Evolutionary conservation across 148 eudicot genomes (phyloP).

Genomic region (Nyssa sinensis): DNA sequence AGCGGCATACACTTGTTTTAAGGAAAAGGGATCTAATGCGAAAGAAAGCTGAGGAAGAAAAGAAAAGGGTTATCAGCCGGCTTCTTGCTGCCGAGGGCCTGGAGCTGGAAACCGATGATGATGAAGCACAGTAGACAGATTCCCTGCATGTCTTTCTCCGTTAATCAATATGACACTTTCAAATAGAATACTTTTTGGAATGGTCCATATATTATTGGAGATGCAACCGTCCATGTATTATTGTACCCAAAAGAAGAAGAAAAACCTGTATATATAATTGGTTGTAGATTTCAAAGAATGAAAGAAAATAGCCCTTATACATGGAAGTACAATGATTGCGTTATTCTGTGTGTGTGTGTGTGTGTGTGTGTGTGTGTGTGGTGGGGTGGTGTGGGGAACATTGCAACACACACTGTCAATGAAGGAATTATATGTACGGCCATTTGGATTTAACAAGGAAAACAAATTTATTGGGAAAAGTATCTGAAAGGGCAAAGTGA

Average conservation of each 20-base stretch:
- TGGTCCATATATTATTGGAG: no score
- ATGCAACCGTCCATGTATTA: no score
- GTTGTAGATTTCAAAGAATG: not conserved
- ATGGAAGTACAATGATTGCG: not conserved
- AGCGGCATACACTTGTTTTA: conserved; percentile 82
- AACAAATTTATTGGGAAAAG: no score
- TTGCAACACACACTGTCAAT: no score
- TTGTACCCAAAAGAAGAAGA: conserved; percentile 10
- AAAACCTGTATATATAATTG: not conserved
- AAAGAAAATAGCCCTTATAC: not conserved
- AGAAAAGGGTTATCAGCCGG: conserved; percentile 54
- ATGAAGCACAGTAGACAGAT: conserved; percentile 23
- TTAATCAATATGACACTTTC: not conserved
- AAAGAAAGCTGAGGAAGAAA: conserved; percentile 84
- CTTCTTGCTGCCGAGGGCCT: conserved; percentile 95
- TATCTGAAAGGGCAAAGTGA: no score
- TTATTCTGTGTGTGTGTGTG: not conserved
- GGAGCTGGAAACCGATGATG: conserved; percentile 71
- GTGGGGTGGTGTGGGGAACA: no score
- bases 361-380: not conserved
- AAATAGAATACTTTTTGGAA: not conserved
- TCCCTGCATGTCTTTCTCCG: not conserved
- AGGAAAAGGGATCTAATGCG: conserved; percentile 84
- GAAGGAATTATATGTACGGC: no score
- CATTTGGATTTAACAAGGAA: no score